Percentiles rank a stretch among this genome's conserved stretches.
Evolutionary conservation across 1,284 basidiomycete genomes (phyloP).

Genomic region (Fomes fomentarius): DNA sequence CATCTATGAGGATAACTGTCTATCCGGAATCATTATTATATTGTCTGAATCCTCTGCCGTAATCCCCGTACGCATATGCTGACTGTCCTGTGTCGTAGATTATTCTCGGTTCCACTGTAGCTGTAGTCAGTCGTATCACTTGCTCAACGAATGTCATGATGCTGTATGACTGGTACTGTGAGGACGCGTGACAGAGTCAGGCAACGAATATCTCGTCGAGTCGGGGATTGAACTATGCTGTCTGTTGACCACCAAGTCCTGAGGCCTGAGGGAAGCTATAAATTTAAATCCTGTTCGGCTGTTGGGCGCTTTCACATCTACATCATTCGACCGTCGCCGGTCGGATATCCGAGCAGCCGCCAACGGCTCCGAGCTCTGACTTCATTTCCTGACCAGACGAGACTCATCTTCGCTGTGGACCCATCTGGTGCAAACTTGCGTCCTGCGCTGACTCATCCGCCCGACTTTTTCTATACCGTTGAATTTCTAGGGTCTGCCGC

Average conservation of each 20-base stretch:
- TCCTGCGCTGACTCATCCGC: background rate
- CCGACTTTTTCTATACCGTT: background rate
- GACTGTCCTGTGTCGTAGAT: conserved; percentile 2
- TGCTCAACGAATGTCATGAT: conserved; percentile 7
- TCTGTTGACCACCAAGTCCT: too few species aligned
- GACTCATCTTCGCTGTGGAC: background rate
- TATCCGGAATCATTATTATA: conserved; percentile 83
- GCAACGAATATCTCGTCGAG: too few species aligned
- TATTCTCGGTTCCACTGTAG: conserved; percentile 17
- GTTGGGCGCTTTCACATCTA: too few species aligned
- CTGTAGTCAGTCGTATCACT: conserved; percentile 12
- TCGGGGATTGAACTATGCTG: too few species aligned
- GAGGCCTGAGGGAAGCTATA: too few species aligned
- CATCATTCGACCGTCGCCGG: too few species aligned
- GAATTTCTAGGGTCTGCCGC: too few species aligned
- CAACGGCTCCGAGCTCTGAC: background rate
- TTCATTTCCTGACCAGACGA: background rate
- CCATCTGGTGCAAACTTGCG: background rate
- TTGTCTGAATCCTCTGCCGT: conserved; percentile 56
- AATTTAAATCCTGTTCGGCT: too few species aligned
- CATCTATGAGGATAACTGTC: conserved; percentile 70
- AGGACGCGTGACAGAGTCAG: too few species aligned
- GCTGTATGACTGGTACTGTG: conserved; percentile 1
- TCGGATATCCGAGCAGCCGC: background rate
- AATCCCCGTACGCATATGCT: background rate